Percentiles rank a stretch among this genome's conserved stretches.
These are phyloP conservation scores for Aspergillus pseudoterreus DNA, from an alignment of 2,329 filamentous ascomycete genomes.

Conservation along the genomic window DNA sequence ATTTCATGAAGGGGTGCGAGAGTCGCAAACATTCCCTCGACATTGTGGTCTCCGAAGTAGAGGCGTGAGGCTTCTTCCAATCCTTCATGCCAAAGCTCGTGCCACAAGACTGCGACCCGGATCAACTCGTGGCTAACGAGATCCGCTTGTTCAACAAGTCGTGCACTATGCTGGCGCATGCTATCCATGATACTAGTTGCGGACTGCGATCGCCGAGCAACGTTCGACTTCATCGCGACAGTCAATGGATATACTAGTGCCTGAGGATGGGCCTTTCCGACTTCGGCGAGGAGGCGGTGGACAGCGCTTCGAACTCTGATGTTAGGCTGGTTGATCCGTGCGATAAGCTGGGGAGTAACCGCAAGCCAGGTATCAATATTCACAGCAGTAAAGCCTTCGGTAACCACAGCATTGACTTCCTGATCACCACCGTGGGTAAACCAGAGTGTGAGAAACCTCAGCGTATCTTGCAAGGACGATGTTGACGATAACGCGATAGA, in stretches of 20 bases:
- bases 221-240: conserved; percentile 95
- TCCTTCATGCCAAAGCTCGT: conserved; percentile 98
- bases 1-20: conserved; percentile 87
- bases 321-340: conserved; percentile 95
- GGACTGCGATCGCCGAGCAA: conserved; percentile 77
- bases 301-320: conserved; percentile 82
- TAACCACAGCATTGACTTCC: conserved; percentile 84
- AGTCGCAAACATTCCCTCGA: conserved; percentile 93
- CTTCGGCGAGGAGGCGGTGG: conserved; percentile 85
- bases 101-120: conserved; percentile 94
- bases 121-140: conserved; percentile 95
- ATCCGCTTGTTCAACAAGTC: conserved; percentile 90
- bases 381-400: conserved; percentile 84
- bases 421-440: conserved; percentile 86
- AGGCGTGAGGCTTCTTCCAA: conserved; percentile 93
- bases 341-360: conserved; percentile 95
- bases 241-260: conserved; percentile 95
- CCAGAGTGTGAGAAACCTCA: conserved; percentile 90
- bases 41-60: conserved; percentile 97
- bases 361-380: conserved; percentile 98
- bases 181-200: conserved; percentile 95
- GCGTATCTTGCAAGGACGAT: conserved; percentile 91
- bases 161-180: conserved; percentile 91
- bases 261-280: conserved; percentile 91
- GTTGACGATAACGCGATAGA: conserved; percentile 89